Base-by-base conservation (phyloP, 208 protist species). In the Leishmania arabica region DNA sequence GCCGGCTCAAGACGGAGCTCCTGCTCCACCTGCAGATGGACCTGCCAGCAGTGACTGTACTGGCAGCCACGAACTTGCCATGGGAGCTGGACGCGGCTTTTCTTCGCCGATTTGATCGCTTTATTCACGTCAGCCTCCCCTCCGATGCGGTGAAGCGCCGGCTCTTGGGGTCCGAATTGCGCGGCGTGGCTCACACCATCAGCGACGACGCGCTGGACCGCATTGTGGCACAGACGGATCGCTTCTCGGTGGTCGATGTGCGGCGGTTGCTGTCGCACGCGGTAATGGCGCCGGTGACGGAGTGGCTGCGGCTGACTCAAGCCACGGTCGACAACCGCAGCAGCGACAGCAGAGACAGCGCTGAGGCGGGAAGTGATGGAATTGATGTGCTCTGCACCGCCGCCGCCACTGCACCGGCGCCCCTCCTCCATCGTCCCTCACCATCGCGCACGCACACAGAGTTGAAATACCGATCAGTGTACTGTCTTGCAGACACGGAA, bases 1-100 rank as follows among this genome's bases (percentile, higher is more conserved):
- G 99, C 19, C 92, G 99, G 27, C 92, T 99, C 60, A 99, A 99
- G 88, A 99, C 99, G 40, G 99, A 99, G 90, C 98, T 99, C 53
- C 92, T 99, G 1, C 93, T 99, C 4, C 98, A 99, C 78, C 80
- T 98, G 69, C 90, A 98, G 73, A 89, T 73, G 15, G 60, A 91
- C 17, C 64, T 89, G n/a, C 51, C 83, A 0, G 75, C 84, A 1
- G 88, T 98, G 45, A 88, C 92, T 27, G 85, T 99, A 60, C 56
- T 99, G 31, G 97, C 92, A 9, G 97, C 97, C 17, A 98, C 95
- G 21, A 99, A 99, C 80, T 78, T 97, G 64, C 97, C 97, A 58
- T 98, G 95, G 92, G 95, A 98, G 45, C 84, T 99, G 58, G 97
- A 99, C 82, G 73, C 87, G 7, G 97, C 97, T 37, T 82, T 97